Base-by-base conservation (phyloP, 1,284 basidiomycete species). In the Anthracocystis panici-leucophaei region DNA sequence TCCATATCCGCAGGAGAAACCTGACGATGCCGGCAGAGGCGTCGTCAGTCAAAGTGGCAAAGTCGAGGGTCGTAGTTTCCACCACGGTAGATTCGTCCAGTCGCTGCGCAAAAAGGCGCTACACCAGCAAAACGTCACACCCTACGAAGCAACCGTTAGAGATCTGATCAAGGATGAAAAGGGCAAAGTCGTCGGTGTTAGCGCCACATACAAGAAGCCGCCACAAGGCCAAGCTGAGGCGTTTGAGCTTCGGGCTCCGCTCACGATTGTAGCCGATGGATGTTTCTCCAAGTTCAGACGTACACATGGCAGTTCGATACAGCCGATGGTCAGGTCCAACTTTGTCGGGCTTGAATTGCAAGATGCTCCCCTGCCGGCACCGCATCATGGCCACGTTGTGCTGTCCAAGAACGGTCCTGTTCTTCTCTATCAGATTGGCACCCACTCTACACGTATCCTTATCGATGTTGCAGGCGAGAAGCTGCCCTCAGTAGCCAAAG, bases 31-130 rank as follows among this genome's bases (percentile, higher is more conserved):
- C 76, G 67, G 66, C 52, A 57, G 44, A 53, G 76, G 76, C 51
- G 57, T 78, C 20, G 50, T 50, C 44, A 74, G 70, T 46, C 41
- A 51, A 23, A 75, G 82, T 60, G 87, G 86, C 35, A 87, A 79
- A 38, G 82, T 82, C 14, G 88, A 89, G 71, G 88, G 96, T 0
- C 87, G 94, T 60, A 91, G 91, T 70, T 98, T 98, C 86, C 95
- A 98, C 87, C 95, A 98, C 84, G 96, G 96, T n/a, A 88, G 90
- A 60, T 95, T 99, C 78, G 90, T 99, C 69, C 91, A 92, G 88
- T 88, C 89, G 18, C 86, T 99, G 52, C 88, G 95, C 40, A 87
- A 87, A 46, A 91, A 91, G 65, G 92, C 92, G 41, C 87, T 86
- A 60, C 80, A 25, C 86, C 75, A 82, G 49, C 35, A 35, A 12